phyloP scores from a whole-genome alignment of 495 filamentous ascomycete species.

The Xylaria intraflava region DNA sequence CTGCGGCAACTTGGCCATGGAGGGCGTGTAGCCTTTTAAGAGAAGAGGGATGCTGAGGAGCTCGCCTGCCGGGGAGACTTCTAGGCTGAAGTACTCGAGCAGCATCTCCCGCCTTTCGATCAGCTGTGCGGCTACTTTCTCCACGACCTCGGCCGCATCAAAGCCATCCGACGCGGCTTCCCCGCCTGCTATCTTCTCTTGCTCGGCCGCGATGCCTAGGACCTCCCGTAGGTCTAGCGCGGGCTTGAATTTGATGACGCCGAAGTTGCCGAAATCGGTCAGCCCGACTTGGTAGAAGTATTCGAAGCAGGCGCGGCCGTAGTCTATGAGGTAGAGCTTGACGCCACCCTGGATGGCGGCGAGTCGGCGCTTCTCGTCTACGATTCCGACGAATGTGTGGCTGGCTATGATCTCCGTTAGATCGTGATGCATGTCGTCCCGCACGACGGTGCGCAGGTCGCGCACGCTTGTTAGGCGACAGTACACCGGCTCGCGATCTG shows the following conservation, averaged over 20 bases:
- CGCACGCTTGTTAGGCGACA: slow-evolving; percentile 76
- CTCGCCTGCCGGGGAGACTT: slow-evolving; percentile 72
- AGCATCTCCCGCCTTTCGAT: slow-evolving; percentile 79
- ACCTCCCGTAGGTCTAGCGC: slow-evolving; percentile 65
- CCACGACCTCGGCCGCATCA: slow-evolving; percentile 60
- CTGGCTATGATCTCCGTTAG: slow-evolving; percentile 84
- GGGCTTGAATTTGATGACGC: slow-evolving; percentile 71
- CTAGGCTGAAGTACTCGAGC: slow-evolving; percentile 82
- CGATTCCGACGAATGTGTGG: slow-evolving; percentile 90
- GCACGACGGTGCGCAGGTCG: slow-evolving; percentile 71
- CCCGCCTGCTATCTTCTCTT: slow-evolving; percentile 44
- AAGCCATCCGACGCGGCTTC: slow-evolving; percentile 41
- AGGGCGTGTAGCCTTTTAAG: slow-evolving; percentile 81
- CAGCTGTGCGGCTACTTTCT: slow-evolving; percentile 52
- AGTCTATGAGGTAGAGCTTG: slow-evolving; percentile 90
- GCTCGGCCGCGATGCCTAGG: slow-evolving; percentile 63
- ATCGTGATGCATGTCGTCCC: slow-evolving; percentile 78
- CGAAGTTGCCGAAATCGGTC: slow-evolving; percentile 95
- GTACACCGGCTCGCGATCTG: slow-evolving; percentile 57
- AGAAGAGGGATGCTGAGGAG: slow-evolving; percentile 75
- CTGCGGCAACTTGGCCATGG: slow-evolving; percentile 75
- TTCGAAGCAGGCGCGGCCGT: slow-evolving; percentile 78
- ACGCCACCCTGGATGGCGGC: slow-evolving; percentile 90
- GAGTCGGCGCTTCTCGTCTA: slow-evolving; percentile 80
- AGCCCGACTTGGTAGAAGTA: slow-evolving; percentile 97